Percentiles rank a stretch among this genome's conserved stretches.
Conservation (phyloP, 2,329 filamentous ascomycete species). For the Aspergillus candidus region DNA sequence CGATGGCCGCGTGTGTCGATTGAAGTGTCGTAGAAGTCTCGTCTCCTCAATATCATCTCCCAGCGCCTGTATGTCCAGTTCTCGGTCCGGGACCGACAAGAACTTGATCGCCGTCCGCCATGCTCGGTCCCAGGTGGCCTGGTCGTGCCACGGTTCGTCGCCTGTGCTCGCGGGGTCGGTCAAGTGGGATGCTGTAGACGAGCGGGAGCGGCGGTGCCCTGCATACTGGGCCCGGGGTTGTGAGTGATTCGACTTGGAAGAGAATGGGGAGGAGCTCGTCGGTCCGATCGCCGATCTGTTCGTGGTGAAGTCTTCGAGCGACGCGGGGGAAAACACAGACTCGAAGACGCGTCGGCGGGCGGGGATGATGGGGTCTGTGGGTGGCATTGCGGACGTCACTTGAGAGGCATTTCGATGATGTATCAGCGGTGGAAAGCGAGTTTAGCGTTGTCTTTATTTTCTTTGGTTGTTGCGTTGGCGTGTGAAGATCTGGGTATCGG, state of each 20-base stretch:
- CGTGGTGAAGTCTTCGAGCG: slow-evolving; percentile 27
- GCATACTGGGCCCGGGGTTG: slow-evolving; percentile 9
- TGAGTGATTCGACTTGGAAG: too few relatives aligned
- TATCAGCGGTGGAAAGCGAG: too few relatives aligned
- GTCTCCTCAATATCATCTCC: slow-evolving; percentile 21
- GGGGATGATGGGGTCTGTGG: slow-evolving; percentile 18
- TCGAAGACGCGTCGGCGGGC: slow-evolving; percentile 38
- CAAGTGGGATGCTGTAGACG: slow-evolving; percentile 2
- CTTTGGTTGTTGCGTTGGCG: too few relatives aligned
- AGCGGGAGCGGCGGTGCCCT: slow-evolving; percentile 2
- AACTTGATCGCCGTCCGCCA: slow-evolving; percentile 39
- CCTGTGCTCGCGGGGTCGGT: slow-evolving; percentile 1
- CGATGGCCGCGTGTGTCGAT: slow-evolving; percentile 22
- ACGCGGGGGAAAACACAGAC: slow-evolving; percentile 39
- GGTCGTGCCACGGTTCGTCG: slow-evolving; percentile 20
- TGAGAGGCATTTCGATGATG: too few relatives aligned
- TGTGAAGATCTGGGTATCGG: too few relatives aligned
- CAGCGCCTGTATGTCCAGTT: slow-evolving; percentile 25
- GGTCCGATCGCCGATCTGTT: slow-evolving; percentile 22
- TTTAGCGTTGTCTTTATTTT: too few relatives aligned
- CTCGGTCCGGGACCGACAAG: slow-evolving; percentile 32
- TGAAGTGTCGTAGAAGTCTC: slow-evolving; percentile 27
- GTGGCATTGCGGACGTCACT: slow-evolving; percentile 18
- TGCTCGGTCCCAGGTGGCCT: slow-evolving; percentile 33
- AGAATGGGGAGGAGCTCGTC: slow-evolving; percentile 8